These are phyloP conservation scores for Oryza nivara DNA, from an alignment of 176 grass and related monocot species.

Conservation along the genomic window DNA sequence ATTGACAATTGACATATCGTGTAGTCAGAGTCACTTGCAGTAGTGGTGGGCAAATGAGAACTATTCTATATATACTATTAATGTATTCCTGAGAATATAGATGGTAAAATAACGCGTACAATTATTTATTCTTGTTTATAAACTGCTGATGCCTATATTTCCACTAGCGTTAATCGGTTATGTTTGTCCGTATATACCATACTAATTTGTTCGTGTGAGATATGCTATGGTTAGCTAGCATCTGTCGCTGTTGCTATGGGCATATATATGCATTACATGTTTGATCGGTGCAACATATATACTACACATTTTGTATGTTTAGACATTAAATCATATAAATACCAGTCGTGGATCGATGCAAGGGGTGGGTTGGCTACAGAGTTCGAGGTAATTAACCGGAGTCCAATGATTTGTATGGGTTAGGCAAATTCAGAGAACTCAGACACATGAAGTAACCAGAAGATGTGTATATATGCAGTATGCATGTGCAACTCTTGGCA, in stretches of 20 bases:
- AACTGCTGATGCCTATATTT: background rate
- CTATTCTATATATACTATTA: background rate
- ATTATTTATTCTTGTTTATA: background rate
- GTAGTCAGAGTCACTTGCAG: background rate
- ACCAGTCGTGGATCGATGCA: background rate
- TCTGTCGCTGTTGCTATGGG: background rate
- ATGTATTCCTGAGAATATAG: background rate
- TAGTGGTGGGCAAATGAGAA: background rate
- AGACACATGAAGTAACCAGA: background rate
- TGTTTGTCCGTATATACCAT: background rate
- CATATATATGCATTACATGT: background rate
- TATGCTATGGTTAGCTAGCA: background rate
- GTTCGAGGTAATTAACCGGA: background rate
- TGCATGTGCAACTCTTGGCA: background rate
- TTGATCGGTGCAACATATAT: too few relatives aligned
- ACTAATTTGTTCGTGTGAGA: background rate
- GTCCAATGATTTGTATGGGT: background rate
- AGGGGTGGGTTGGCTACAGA: background rate
- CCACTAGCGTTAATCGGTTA: background rate
- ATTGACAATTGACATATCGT: background rate
- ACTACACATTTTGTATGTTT: too few relatives aligned
- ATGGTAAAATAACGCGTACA: background rate
- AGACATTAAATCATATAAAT: too few relatives aligned
- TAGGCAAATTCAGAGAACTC: background rate
- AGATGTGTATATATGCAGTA: background rate